These are phyloP conservation scores for Lithohypha guttulata DNA, from an alignment of 2,329 filamentous ascomycete genomes.

Conservation along the genomic window DNA sequence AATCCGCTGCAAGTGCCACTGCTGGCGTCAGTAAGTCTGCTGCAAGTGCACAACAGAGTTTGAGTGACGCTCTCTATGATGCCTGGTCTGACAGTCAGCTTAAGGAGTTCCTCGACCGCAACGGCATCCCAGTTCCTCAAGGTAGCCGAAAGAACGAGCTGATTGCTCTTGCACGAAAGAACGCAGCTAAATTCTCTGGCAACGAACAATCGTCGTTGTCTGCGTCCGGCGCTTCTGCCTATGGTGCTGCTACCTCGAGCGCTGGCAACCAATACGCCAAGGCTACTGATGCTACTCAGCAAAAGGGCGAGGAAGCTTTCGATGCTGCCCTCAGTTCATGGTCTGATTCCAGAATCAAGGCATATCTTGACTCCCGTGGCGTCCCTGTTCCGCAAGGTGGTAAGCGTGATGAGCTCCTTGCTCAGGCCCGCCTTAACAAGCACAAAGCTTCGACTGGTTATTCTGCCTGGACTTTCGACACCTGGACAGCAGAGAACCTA, in stretches of 20 bases:
- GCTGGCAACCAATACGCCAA: constrained; percentile 67
- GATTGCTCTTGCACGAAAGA: constrained; percentile 77
- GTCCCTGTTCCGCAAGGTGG: constrained; percentile 62
- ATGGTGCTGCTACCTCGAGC: constrained; percentile 55
- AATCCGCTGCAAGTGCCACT: constrained; percentile 43
- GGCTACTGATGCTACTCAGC: constrained; percentile 58
- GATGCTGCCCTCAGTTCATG: constrained; percentile 51
- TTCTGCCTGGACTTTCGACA: constrained; percentile 70
- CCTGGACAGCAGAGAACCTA: constrained; percentile 60
- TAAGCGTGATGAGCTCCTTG: constrained; percentile 62
- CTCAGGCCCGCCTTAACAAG: constrained; percentile 60
- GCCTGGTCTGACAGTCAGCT: constrained; percentile 83
- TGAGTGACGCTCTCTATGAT: constrained; percentile 76
- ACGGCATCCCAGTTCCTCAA: constrained; percentile 79
- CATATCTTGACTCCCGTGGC: constrained; percentile 65
- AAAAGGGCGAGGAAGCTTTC: constrained; percentile 57
- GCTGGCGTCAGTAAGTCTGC: constrained; percentile 51
- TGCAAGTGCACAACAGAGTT: constrained; percentile 57
- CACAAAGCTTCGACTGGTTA: constrained; percentile 60
- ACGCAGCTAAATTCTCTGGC: constrained; percentile 61
- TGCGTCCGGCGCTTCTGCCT: constrained; percentile 34
- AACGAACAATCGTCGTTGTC: constrained; percentile 43
- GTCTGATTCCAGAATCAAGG: constrained; percentile 69
- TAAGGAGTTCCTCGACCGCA: constrained; percentile 89
- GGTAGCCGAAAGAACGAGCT: constrained; percentile 86